Evolutionary conservation across 129 eudicot genomes (phyloP).

Genomic region (Flaveria brownii): DNA sequence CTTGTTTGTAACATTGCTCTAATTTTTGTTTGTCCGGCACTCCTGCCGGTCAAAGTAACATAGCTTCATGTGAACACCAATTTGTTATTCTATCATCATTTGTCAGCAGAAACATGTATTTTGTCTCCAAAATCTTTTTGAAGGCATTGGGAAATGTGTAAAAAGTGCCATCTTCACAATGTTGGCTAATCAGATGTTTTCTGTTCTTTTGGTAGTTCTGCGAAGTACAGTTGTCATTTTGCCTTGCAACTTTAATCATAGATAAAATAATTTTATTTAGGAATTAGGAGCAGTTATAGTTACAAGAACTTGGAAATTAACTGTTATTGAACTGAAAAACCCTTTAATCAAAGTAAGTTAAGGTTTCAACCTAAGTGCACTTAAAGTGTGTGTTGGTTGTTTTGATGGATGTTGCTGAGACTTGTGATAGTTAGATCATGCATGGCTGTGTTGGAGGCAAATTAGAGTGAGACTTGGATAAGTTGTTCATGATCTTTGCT

Average conservation of each 20-base stretch:
- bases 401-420: constrained; percentile 1
- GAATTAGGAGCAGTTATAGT: constrained; percentile 3
- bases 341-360: neutral
- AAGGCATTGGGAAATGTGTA: neutral
- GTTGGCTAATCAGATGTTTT: neutral
- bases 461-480: neutral
- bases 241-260: neutral
- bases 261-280: neutral
- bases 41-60: neutral
- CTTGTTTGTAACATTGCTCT: constrained; percentile 13
- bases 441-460: neutral
- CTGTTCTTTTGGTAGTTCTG: constrained; percentile 15
- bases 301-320: constrained; percentile 4
- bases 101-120: neutral
- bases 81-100: neutral
- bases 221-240: constrained; percentile 15
- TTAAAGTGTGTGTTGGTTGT: neutral
- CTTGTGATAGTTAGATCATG: neutral
- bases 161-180: neutral
- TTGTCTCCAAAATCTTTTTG: constrained; percentile 11
- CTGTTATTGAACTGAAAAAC: neutral
- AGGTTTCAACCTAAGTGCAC: neutral
- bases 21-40: constrained; percentile 4
- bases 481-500: constrained; percentile 10
- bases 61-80: neutral